Conservation (phyloP, 2,329 filamentous ascomycete species). For the Hirsutella rhossiliensis region DNA sequence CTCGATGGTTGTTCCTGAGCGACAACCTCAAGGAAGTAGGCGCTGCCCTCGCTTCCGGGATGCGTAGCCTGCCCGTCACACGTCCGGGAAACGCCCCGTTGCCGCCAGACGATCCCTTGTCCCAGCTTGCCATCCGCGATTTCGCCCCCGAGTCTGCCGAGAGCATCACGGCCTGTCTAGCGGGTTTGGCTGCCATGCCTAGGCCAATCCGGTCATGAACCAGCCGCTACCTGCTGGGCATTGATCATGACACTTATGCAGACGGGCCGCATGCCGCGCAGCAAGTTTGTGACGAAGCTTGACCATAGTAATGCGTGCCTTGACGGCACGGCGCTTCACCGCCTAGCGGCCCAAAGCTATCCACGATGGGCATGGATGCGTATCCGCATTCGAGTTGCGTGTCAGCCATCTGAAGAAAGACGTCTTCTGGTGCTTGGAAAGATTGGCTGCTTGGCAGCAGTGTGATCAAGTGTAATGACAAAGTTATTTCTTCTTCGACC, state of each 20-base stretch:
- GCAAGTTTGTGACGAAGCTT: too few species aligned
- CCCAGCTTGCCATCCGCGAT: constrained; percentile 20
- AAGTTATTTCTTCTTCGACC: constrained; percentile 83
- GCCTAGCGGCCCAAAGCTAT: too few species aligned
- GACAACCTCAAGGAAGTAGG: constrained; percentile 64
- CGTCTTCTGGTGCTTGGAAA: too few species aligned
- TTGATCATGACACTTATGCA: too few species aligned
- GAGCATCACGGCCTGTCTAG: constrained; percentile 4
- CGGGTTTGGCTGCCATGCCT: background rate
- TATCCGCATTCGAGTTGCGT: too few species aligned
- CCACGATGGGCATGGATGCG: too few species aligned
- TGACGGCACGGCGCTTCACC: too few species aligned
- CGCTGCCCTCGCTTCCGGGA: constrained; percentile 49
- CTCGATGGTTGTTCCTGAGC: constrained; percentile 64
- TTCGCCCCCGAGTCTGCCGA: constrained; percentile 16
- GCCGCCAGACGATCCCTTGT: constrained; percentile 30
- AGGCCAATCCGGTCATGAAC: background rate
- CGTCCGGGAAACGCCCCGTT: constrained; percentile 61
- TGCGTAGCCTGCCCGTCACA: constrained; percentile 48
- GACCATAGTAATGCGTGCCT: too few species aligned
- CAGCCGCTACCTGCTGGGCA: too few species aligned
- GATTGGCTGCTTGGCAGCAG: background rate
- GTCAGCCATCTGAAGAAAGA: too few species aligned
- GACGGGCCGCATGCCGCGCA: too few species aligned
- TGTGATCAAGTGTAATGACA: constrained; percentile 51